Evolutionary conservation across 768 basidiomycete genomes (phyloP), one percentile per base, ranked within the genome.

Genomic region (Mycena chlorophos): DNA sequence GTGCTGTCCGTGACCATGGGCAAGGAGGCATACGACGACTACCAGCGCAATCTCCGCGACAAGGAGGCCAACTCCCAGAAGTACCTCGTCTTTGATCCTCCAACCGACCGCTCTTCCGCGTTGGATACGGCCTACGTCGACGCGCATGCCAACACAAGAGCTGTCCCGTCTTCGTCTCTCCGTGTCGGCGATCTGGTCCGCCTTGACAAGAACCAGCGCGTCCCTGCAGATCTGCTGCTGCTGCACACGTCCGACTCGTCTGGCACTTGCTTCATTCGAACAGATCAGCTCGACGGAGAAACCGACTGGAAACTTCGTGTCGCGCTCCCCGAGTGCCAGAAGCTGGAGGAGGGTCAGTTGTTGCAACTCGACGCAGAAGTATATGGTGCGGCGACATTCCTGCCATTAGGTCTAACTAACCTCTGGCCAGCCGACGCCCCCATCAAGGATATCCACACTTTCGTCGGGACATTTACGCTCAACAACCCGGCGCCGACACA

Each of bases 21-120:
- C 20, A 99, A 99, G 70, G 97, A 99, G 72, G 97, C 97, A 2
- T 96, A 94, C 66, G 97, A 99, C 69, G 96, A 99, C 75, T 98
- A 97, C 78, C 89, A 93, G 66, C 91, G 96, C 23, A 81, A 95
- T 65, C 82, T 88, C 8, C 87, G 97, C 46, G 97, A 98, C 71
- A 81, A 85, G 38, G 94, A 98, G 70, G 94, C 97, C 53, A 99
- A 99, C 68, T 97, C 94, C 0, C 88, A 91, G 56, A 87, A 87
- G 61, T 98, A 98, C 69, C 82, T 90, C 52, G 80, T 91, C 51
- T 79, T 98, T n/a, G 83, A 87, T 52, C 80, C 82, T 3, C 76
- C 77, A 17, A 58, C 67, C 48, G 67, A 69, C 14, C 62, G 66
- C 28, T 60, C 75, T 34, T 75, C 77, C 27, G 68, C 69, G 3